These are phyloP conservation scores for Pseudocercospora fijiensis DNA, from an alignment of 2,329 filamentous ascomycete genomes.

Conservation along the genomic window DNA sequence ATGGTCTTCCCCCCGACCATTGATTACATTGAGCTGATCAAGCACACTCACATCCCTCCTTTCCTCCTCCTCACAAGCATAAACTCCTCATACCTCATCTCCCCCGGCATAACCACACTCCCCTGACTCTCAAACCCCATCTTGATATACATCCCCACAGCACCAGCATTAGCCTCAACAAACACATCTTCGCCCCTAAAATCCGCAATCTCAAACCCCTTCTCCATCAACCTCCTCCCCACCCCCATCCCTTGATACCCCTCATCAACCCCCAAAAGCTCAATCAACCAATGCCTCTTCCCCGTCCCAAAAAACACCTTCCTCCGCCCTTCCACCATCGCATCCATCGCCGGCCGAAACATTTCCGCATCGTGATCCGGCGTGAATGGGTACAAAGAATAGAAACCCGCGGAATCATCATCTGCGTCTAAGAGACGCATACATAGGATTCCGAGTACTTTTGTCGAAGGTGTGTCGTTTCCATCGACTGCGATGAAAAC, in stretches of 20 bases:
- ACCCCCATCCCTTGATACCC: constrained; percentile 24
- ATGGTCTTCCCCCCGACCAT: neutral
- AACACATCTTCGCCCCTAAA: constrained; percentile 21
- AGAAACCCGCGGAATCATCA: constrained; percentile 20
- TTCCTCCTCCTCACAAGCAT: constrained; percentile 11
- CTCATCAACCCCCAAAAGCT: constrained; percentile 32
- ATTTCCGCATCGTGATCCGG: constrained; percentile 24
- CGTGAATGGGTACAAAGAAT: constrained; percentile 16
- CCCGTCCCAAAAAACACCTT: constrained; percentile 5
- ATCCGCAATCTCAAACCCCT: constrained; percentile 30
- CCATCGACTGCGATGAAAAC: constrained; percentile 21
- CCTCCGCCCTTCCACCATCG: constrained; percentile 9
- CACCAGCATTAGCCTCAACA: constrained; percentile 31
- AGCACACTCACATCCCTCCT: neutral
- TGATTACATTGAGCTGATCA: neutral
- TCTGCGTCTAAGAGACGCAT: constrained; percentile 22
- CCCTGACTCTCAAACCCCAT: constrained; percentile 17
- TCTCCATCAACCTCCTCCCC: constrained; percentile 25
- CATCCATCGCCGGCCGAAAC: constrained; percentile 14
- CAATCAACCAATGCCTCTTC: constrained; percentile 17
- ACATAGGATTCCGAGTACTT: constrained; percentile 23
- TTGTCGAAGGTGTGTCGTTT: neutral
- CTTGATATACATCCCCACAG: constrained; percentile 21
- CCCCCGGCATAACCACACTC: constrained; percentile 11
- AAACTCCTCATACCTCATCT: constrained; percentile 12